Evolutionary conservation across 345 rosid genomes (phyloP), one percentile per base, ranked within the genome.

Genomic region (Laguncularia racemosa): DNA sequence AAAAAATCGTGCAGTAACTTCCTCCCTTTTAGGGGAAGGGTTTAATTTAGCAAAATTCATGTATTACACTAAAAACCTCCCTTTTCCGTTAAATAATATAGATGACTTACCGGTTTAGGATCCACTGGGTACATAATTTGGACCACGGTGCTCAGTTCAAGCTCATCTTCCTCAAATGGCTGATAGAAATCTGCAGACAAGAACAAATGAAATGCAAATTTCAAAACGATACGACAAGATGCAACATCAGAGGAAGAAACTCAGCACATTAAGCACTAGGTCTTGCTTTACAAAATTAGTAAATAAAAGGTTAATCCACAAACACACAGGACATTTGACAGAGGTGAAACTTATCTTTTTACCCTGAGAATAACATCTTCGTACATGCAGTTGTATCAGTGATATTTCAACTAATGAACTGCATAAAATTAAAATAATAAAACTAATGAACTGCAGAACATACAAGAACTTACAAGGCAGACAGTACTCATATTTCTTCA

Each of bases 401-500:
- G 1, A 33, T 33, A 33, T 33, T 33, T 33, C 40, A 33, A 33
- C 40, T 33, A n/a, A n/a, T n/a, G n/a, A n/a, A n/a, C n/a, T n/a
- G n/a, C n/a, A n/a, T n/a, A n/a, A n/a, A n/a, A n/a, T n/a, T n/a
- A n/a, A n/a, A n/a, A 16, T 38, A 26, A 49, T 2, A 53, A 20
- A 66, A 26, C 10, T 38, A 47, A 57, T 14, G 17, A 54, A 19
- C 21, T 56, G 18, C 16, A 59, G n/a, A 40, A 14, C 10, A 16
- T 48, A 40, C 46, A 2, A 2, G 64, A 67, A 87, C 97, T 90
- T 68, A 93, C 99, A 90, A 61, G 99, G 99, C 59, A 93, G 67
- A 79, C 96, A 87, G 64, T 93, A 93, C 70, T 90, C 97, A 21
- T 76, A 93, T 78, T 85, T 82, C 81, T 93, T 93, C 62, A 93